Conservation (phyloP, 345 rosid genomes). For the Gynandropsis gynandra region DNA sequence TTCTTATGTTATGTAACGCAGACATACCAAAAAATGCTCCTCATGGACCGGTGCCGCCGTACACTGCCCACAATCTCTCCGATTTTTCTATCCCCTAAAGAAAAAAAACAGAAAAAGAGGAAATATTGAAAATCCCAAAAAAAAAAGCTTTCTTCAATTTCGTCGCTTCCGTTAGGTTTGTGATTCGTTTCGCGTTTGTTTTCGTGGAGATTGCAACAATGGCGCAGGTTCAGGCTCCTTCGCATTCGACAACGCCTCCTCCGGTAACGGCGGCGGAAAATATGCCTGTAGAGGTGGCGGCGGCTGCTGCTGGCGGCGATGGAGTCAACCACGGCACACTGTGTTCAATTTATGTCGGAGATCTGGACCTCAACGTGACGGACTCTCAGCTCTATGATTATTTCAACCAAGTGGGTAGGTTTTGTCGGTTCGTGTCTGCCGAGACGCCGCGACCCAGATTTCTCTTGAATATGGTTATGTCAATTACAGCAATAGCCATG, state of each 20-base stretch:
- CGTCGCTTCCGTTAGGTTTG: background rate
- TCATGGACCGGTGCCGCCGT: constrained; percentile 35
- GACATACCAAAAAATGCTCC: no score
- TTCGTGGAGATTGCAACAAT: constrained; percentile 12
- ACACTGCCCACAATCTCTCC: constrained; percentile 32
- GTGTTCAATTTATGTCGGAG: constrained; percentile 70
- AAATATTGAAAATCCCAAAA: constrained; percentile 2
- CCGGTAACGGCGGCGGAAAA: constrained; percentile 17
- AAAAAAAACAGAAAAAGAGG: background rate
- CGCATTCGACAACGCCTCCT: constrained; percentile 19
- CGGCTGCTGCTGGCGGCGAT: constrained; percentile 28
- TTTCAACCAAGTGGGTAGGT: constrained; percentile 51
- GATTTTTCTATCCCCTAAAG: constrained; percentile 7
- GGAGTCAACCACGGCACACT: constrained; percentile 35
- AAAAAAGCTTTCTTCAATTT: background rate
- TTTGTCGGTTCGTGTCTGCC: constrained; percentile 64
- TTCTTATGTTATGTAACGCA: no score
- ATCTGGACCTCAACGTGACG: constrained; percentile 55
- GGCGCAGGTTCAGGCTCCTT: constrained; percentile 41
- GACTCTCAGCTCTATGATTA: constrained; percentile 67
- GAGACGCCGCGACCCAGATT: constrained; percentile 50
- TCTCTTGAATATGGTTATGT: constrained; percentile 96
- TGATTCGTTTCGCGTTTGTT: background rate
- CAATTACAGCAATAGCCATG: constrained; percentile 60
- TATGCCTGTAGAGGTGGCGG: constrained; percentile 20